Base-by-base conservation (phyloP, 2,329 filamentous ascomycete species). In the Camptophora hylomeconis region DNA sequence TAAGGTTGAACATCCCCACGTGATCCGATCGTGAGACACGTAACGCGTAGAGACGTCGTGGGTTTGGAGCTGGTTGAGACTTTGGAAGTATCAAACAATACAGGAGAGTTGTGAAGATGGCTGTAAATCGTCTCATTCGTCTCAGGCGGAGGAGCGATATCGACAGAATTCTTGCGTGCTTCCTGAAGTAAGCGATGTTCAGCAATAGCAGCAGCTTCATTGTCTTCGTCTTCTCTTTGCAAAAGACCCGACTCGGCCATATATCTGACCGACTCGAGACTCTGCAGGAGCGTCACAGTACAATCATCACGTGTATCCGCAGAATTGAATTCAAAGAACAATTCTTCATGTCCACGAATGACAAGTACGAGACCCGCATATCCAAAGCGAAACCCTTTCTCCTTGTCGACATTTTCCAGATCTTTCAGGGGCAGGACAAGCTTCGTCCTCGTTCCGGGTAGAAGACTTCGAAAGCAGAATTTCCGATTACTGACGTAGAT, bases 1-100 rank as follows among this genome's bases (percentile, higher is more conserved):
- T 95, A 98, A 1, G 89, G 89, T 51, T 98, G 89, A 3, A 98
- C 87, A 50, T 98, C 89, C 14, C 89, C 89, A 35, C 89, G 71
- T 8, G 87, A 94, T 10, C 89, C 89, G 38, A 98, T 98, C 0
- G 89, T 98, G 20, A 98, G 61, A 50, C 89, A 98, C 2, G 87
- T 93, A 35, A 98, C 80, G 12, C 67, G 75, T 50, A 98, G 61
- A 2, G 86, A 64, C 42, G 81, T 67, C 2, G 72, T 58, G 0
- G 89, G 87, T 54, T 92, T 93, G 58, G 94, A 92, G 42, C 89
- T 83, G 38, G 93, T 67, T 0, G 86, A 93, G 4, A 82, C 80
- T 41, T 77, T 75, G 6, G 81, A 75, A 45, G 95, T 87, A 47
- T 95, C 89, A 42, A 94, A 92, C 2, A 87, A 58, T 20, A 94